Base-by-base conservation (phyloP, 257 asterid species). In the Solanum clarkiae region DNA sequence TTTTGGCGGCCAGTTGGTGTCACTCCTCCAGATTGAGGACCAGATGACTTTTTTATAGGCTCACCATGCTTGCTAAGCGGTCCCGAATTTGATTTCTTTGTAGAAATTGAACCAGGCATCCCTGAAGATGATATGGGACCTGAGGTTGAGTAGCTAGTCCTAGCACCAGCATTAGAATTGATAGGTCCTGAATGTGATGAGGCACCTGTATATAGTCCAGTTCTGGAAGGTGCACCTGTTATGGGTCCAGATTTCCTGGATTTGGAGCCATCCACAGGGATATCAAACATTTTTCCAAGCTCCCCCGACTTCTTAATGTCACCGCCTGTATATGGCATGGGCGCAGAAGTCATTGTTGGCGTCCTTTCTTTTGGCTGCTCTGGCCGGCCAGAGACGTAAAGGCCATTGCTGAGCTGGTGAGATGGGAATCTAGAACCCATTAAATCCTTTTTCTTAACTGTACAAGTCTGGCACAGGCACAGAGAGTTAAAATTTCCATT, bases 371-470 rank as follows among this genome's bases (percentile, higher is more conserved):
- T 94, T 0, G 96, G 98, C 90, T 94, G 99, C 87, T 94, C 98
- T 12, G 97, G 97, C 77, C 97, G 95, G 77, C 98, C 99, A 0
- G 99, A 94, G 54, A 95, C 98, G 42, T 89, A 93, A 79, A 95
- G 98, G 81, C 98, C 98, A 88, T 92, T 95, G 91, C 98, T 94
- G 82, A 95, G 97, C 92, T 94, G 97, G 90, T 95, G 99, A 60
- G 99, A 95, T 22, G 95, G 99, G 91, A 95, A 95, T 87, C 99
- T 89, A 83, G 98, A 93, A 86, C 98, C 99, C 99, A 95, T 95
- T 72, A 15, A 83, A 87, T 85, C 70, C 84, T 86, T 85, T 87
- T 87, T 49, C 65, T 53, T 53, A 70, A 42, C 54, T 18, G 80
- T 70, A 70, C 66, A 29, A 79, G 83, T 53, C 83, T 79, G 82